A percentile compares a stretch with the other conserved stretches of the same genome.
Evolutionary conservation across 768 basidiomycete species (phyloP).

Genomic region (Boletus sensibilis): DNA sequence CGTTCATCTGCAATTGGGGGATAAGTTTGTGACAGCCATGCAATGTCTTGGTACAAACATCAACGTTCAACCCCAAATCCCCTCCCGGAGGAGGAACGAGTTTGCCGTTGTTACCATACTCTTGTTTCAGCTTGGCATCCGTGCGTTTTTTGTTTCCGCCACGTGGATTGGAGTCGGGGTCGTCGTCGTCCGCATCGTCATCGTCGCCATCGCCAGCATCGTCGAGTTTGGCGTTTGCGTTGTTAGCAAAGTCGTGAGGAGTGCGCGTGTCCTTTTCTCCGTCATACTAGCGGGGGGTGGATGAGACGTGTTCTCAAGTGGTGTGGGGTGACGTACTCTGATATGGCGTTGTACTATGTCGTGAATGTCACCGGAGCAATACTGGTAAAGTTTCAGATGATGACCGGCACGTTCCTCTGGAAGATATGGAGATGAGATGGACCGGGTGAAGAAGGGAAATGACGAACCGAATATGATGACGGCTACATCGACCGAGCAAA

Average conservation of each 20-base stretch:
- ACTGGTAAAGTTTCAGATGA: conserved; percentile 79
- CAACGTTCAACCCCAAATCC: conserved; percentile 23
- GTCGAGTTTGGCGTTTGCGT: conserved; percentile 33
- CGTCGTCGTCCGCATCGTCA: conserved; percentile 35
- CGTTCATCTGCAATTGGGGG: conserved; percentile 20
- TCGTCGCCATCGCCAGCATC: conserved; percentile 42
- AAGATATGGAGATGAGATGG: conserved; percentile 8
- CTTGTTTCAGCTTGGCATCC: conserved; percentile 32
- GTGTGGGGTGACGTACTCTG: conserved; percentile 34
- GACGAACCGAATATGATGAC: conserved; percentile 80
- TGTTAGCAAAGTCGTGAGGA: conserved; percentile 48
- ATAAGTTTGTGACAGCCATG: neutral
- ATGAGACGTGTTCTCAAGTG: conserved; percentile 10
- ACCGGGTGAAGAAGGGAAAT: conserved; percentile 12
- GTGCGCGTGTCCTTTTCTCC: conserved; percentile 51
- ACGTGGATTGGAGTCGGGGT: conserved; percentile 27
- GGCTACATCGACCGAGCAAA: conserved; percentile 85
- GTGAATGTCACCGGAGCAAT: conserved; percentile 70
- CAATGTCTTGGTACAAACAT: conserved; percentile 19
- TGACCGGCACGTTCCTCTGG: conserved; percentile 77
- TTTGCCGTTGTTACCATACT: conserved; percentile 25
- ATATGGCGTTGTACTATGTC: conserved; percentile 70
- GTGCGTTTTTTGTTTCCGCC: conserved; percentile 19
- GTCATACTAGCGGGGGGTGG: conserved; percentile 38
- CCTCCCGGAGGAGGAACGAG: conserved; percentile 12